These are phyloP conservation scores for Catharanthus roseus DNA, from an alignment of 257 asterid genomes.

Conservation along the genomic window DNA sequence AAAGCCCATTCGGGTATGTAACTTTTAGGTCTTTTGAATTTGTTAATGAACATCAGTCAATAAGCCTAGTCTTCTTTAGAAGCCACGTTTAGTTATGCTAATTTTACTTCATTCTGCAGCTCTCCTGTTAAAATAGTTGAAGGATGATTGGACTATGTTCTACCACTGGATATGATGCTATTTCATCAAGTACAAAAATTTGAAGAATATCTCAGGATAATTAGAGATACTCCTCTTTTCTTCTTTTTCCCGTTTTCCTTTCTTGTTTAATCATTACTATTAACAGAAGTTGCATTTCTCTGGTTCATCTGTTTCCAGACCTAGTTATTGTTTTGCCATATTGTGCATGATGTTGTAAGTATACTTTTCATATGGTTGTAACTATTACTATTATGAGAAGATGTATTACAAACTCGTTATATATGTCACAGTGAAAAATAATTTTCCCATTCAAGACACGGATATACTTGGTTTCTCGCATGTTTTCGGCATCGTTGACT, in stretches of 20 bases:
- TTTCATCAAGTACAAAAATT: background rate
- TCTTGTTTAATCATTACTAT: background rate
- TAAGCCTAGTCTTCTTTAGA: background rate
- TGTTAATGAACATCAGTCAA: background rate
- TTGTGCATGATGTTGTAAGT: constrained; percentile 8
- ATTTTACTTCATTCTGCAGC: constrained; percentile 40
- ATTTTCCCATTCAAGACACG: background rate
- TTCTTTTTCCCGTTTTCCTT: background rate
- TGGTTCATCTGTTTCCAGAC: constrained; percentile 7
- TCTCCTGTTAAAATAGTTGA: constrained; percentile 80
- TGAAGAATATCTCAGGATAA: background rate
- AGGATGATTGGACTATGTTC: constrained; percentile 39
- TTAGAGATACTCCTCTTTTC: background rate
- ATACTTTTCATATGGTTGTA: background rate
- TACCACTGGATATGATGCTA: constrained; percentile 13
- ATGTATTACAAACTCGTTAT: background rate
- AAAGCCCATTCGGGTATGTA: constrained; percentile 82
- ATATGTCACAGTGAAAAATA: background rate
- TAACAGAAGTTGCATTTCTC: background rate
- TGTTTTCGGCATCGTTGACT: background rate
- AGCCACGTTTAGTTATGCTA: background rate
- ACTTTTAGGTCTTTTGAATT: background rate
- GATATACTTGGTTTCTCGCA: background rate
- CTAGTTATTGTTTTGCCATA: constrained; percentile 4
- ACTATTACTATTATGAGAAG: constrained; percentile 2